Percentiles rank a stretch among this genome's conserved stretches.
Evolutionary conservation across 495 filamentous ascomycete species (phyloP).

Genomic region (Penicillium macrosclerotiorum): DNA sequence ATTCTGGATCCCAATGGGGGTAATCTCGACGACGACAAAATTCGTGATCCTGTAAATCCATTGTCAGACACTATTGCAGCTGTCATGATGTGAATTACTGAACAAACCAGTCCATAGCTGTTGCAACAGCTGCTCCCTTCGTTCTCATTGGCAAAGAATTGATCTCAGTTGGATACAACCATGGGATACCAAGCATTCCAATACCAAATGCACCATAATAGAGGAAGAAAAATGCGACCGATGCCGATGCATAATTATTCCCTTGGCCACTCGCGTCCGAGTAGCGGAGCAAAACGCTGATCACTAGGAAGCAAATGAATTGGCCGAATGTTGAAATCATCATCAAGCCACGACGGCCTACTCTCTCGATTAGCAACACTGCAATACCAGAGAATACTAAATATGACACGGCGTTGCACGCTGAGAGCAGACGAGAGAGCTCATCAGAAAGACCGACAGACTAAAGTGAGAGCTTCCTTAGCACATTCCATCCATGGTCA

Average conservation of each 20-base stretch:
- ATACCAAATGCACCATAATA: constrained; percentile 53
- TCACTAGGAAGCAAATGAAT: constrained; percentile 50
- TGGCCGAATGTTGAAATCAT: constrained; percentile 48
- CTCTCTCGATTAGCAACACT: constrained; percentile 47
- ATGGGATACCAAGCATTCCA: constrained; percentile 55
- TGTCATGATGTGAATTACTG: too few relatives aligned
- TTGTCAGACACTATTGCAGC: too few relatives aligned
- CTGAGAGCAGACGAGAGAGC: constrained; percentile 49
- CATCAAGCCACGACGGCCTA: constrained; percentile 53
- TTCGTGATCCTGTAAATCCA: too few relatives aligned
- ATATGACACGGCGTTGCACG: constrained; percentile 50
- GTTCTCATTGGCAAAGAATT: constrained; percentile 56
- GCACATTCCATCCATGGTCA: too few relatives aligned
- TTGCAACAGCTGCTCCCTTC: constrained; percentile 56
- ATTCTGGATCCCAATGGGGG: constrained; percentile 53
- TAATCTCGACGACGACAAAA: constrained; percentile 61
- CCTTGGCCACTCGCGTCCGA: constrained; percentile 32
- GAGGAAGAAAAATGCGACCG: constrained; percentile 47
- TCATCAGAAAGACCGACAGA: constrained; percentile 45
- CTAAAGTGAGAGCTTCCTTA: too few relatives aligned
- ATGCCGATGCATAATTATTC: constrained; percentile 35
- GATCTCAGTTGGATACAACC: constrained; percentile 65
- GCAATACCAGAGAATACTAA: constrained; percentile 47
- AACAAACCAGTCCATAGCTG: constrained; percentile 61
- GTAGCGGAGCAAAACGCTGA: constrained; percentile 52